Evolutionary conservation across 176 grass and related monocot genomes (phyloP), one percentile per base, ranked within the genome.

Genomic region (Triticum timopheevii): DNA sequence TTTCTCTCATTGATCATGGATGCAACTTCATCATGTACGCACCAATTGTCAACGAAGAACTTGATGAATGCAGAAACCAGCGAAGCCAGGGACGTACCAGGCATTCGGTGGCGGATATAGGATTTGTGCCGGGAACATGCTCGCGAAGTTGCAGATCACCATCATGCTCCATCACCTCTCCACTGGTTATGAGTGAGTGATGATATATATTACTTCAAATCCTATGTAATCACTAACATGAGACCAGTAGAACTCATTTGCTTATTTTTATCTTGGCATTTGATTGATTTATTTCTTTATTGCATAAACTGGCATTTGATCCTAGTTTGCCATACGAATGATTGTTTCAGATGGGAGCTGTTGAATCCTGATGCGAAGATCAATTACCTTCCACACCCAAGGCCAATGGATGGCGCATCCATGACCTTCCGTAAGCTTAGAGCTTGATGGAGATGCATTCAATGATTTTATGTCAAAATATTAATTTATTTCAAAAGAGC

Each of bases 91-190:
- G 15, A 83, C 87, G 0, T 88, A 67, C 17, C 80, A 77, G 38
- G 62, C 39, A 47, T 88, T 83, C 6, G 73, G 80, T 28, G 80
- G 49, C 7, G 87, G 87, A 0, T 3, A 33, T 2, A 83, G 80
- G 73, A 71, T 71, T 22, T 88, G 86, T 10, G 31, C 86, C 0
- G 86, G 86, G 9, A 88, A 83, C 50, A 83, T 83, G 86, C 73
- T 88, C 27, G 86, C 80, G 0, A 76, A 35, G 64, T 3, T 78
- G 65, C 80, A 83, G 44, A 42, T 88, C 13, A 83, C 73, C 10
- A 28, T 88, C 35, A 71, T 88, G 45, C 64, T 83, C 1, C 64
- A 88, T 56, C 80, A 88, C 69, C 80, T 88, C 8, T 69, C 80
- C 13, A 8, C 70, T 3, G 80, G 80, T 8, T 88, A 88, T 22